phyloP scores from a whole-genome alignment of 495 filamentous ascomycete genomes.

The Rhizodiscina lignyota region DNA sequence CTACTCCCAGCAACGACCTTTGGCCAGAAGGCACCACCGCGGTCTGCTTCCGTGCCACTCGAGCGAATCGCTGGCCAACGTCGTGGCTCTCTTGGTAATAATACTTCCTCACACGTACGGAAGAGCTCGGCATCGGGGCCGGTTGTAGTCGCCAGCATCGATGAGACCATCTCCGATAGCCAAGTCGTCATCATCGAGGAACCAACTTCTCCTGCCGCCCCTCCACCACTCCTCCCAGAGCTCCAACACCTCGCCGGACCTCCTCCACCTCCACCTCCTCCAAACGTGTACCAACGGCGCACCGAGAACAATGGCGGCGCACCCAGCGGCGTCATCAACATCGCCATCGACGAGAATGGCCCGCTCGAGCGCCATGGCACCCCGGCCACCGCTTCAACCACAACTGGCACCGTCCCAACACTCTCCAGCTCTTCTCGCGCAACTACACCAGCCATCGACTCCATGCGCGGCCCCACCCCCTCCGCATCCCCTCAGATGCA shows the following conservation, averaged over 20 bases:
- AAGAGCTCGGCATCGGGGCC: too few relatives aligned
- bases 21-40: conserved; percentile 11
- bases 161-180: conserved; percentile 40
- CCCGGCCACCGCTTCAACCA: conserved; percentile 1
- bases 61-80: too few relatives aligned
- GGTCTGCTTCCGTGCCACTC: background rate
- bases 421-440: conserved; percentile 6
- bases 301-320: conserved; percentile 10
- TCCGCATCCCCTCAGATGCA: conserved; percentile 10
- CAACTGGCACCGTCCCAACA: too few relatives aligned
- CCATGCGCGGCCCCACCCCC: background rate
- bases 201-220: conserved; percentile 1
- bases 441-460: conserved; percentile 1
- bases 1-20: conserved; percentile 17
- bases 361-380: background rate
- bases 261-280: conserved; percentile 52
- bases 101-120: too few relatives aligned
- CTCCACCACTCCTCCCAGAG: conserved; percentile 56
- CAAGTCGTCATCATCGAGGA: conserved; percentile 20
- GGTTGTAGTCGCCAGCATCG: conserved; percentile 34
- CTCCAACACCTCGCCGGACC: conserved; percentile 65
- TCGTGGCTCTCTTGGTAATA: too few relatives aligned
- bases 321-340: conserved; percentile 15
- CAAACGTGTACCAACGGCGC: conserved; percentile 26
- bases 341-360: conserved; percentile 19